Evolutionary conservation across 2,329 filamentous ascomycete species (phyloP), one percentile per base, ranked within the genome.

Genomic region (Fusarium sp.): DNA sequence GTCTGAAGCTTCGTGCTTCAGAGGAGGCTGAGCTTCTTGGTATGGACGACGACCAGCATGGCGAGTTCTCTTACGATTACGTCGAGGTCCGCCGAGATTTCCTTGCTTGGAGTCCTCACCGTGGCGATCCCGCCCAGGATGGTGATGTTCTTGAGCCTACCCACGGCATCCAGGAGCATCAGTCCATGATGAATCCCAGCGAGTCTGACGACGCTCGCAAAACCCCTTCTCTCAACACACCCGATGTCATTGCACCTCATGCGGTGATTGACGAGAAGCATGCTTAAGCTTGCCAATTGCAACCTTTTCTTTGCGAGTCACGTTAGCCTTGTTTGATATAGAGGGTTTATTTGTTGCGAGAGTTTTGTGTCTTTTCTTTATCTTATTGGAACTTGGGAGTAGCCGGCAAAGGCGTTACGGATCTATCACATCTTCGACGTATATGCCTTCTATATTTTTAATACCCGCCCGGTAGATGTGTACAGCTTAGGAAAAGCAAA

Each of bases 51-150:
- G 92, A 95, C 80, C 92, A 96, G 82, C 91, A 95, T 72, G 92
- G 92, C 79, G 92, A 96, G 80, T 96, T 95, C 77, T 92, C 92
- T 14, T 95, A 95, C 83, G 92, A 96, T 79, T 96, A 95, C 78
- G 92, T 96, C 70, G 92, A 96, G 85, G 92, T 95, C 61, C 90
- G 92, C 76, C 89, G 92, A 75, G 92, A 96, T 80, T 96, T 94
- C 84, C 87, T 96, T 39, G 92, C 92, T 61, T 96, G 92, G 92
- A 94, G 91, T 30, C 92, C 92, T 1, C 89, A 90, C 33, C 90
- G 90, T 75, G 84, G 83, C 64, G 88, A 92, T 71, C 90, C 88
- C 26, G 83, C 85, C 49, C 79, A 84, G 59, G 82, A 86, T 65
- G 87, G 89, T 63, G 83, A 86, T 74, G 81, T 84, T 32, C 81